Percentiles rank a stretch among this genome's conserved stretches.
Evolutionary conservation across 139 green algal genomes (phyloP).

Genomic region (Coelastrella sp.): DNA sequence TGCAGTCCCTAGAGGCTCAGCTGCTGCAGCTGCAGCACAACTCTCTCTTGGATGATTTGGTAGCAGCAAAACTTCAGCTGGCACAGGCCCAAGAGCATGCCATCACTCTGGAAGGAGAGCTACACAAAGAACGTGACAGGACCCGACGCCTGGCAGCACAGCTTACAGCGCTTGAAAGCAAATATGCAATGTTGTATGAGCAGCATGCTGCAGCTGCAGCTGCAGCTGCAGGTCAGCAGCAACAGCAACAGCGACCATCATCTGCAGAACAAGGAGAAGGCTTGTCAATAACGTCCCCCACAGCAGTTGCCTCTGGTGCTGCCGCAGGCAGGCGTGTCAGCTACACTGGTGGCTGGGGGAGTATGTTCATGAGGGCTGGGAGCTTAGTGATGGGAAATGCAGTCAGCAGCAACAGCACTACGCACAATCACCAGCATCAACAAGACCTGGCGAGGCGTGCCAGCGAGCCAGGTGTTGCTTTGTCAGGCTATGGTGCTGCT

Average conservation of each 20-base stretch:
- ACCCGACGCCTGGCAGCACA: neutral
- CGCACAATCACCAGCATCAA: slow-evolving; percentile 8
- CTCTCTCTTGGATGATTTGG: slow-evolving; percentile 4
- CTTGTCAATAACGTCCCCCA: neutral
- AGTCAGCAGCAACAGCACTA: neutral
- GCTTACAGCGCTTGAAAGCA: neutral
- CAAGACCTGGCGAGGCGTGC: neutral
- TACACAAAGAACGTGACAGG: slow-evolving; percentile 6
- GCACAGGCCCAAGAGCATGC: slow-evolving; percentile 16
- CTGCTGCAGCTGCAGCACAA: neutral
- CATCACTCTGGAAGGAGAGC: neutral
- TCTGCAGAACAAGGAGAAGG: neutral
- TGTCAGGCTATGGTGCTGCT: neutral
- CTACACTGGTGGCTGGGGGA: neutral
- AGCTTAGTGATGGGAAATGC: neutral
- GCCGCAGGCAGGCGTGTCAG: neutral
- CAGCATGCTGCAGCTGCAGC: slow-evolving; percentile 16
- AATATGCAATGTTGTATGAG: slow-evolving; percentile 11
- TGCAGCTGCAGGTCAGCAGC: neutral
- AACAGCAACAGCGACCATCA: neutral
- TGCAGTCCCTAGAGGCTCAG: neutral
- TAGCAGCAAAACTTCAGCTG: slow-evolving; percentile 30
- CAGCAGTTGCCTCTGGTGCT: neutral
- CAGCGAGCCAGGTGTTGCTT: neutral
- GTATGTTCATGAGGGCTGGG: neutral